phyloP scores from a whole-genome alignment of 192 early-diverging fungal genomes.

The Fimicolochytrium jonesii region DNA sequence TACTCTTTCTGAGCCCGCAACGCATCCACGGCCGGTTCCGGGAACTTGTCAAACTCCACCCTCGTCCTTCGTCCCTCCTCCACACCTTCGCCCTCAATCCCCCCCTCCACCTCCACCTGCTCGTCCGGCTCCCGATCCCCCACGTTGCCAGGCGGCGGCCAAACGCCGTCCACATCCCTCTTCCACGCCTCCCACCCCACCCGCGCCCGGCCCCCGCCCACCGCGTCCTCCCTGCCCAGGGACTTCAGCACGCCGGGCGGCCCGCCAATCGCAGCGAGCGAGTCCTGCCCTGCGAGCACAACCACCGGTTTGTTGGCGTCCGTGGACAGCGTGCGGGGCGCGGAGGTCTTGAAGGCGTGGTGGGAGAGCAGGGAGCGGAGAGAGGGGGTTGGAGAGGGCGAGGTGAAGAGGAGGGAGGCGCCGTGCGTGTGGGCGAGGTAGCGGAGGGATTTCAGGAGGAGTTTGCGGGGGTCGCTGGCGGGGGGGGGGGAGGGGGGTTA shows the following conservation, averaged over 20 bases:
- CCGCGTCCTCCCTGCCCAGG: constrained; percentile 32
- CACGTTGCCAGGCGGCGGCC: too few relatives aligned
- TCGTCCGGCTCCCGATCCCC: too few relatives aligned
- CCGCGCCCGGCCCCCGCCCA: too few relatives aligned
- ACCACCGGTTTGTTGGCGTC: constrained; percentile 47
- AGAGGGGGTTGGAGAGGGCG: not conserved
- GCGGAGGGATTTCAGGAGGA: constrained; percentile 39
- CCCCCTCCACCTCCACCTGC: too few relatives aligned
- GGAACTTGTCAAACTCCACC: constrained; percentile 30
- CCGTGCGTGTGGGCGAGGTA: constrained; percentile 46
- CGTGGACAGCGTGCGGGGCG: constrained; percentile 20
- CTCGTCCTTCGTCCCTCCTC: not conserved
- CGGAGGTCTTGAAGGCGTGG: constrained; percentile 37
- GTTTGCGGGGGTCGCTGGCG: constrained; percentile 38
- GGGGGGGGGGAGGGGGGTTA: not conserved
- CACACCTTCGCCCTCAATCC: too few relatives aligned
- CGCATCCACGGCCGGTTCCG: constrained; percentile 35
- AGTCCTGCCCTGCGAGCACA: constrained; percentile 46
- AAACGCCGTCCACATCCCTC: too few relatives aligned
- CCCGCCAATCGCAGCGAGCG: constrained; percentile 43
- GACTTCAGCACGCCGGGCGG: constrained; percentile 37
- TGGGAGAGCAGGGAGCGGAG: constrained; percentile 34
- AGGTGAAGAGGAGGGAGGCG: constrained; percentile 39
- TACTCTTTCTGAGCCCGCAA: constrained; percentile 49
- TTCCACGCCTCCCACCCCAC: too few relatives aligned